Percentiles rank a stretch among this genome's conserved stretches.
Conservation (phyloP, 2,329 filamentous ascomycete genomes). For the Cladophialophora exuberans region DNA sequence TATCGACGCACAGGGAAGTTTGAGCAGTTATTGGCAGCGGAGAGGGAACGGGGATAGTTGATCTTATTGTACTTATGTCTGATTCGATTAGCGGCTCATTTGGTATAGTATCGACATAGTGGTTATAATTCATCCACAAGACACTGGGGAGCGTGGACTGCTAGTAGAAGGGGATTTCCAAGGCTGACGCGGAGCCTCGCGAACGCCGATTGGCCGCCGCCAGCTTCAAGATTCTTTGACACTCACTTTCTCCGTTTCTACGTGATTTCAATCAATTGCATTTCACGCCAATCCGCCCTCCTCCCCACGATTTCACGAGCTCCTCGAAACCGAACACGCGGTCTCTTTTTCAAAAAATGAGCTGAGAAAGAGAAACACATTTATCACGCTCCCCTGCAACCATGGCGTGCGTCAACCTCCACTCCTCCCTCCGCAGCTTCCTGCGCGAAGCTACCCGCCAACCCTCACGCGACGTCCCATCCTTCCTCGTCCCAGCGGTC, state of each 20-base stretch:
- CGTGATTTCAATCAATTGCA: background rate
- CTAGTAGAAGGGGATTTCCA: background rate
- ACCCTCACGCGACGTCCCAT: constrained; percentile 59
- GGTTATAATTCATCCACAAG: no score
- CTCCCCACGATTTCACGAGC: no score
- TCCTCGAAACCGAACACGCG: no score
- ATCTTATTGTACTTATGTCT: background rate
- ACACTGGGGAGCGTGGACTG: background rate
- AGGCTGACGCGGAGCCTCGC: background rate
- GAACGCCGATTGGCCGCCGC: background rate
- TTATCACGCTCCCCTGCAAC: background rate
- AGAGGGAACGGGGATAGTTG: no score
- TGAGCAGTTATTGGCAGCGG: background rate
- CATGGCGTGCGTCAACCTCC: constrained; percentile 69
- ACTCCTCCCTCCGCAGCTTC: constrained; percentile 63
- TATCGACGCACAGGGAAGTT: constrained; percentile 5
- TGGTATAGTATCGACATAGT: no score
- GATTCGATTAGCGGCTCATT: no score
- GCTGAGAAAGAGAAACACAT: background rate
- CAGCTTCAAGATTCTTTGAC: background rate
- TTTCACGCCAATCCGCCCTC: no score
- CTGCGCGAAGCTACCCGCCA: constrained; percentile 51
- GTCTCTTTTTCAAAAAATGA: no score
- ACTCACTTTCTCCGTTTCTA: background rate
- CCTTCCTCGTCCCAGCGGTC: constrained; percentile 75